Conservation (phyloP, 805 yeast species). For the Wickerhamiella azymoides region DNA sequence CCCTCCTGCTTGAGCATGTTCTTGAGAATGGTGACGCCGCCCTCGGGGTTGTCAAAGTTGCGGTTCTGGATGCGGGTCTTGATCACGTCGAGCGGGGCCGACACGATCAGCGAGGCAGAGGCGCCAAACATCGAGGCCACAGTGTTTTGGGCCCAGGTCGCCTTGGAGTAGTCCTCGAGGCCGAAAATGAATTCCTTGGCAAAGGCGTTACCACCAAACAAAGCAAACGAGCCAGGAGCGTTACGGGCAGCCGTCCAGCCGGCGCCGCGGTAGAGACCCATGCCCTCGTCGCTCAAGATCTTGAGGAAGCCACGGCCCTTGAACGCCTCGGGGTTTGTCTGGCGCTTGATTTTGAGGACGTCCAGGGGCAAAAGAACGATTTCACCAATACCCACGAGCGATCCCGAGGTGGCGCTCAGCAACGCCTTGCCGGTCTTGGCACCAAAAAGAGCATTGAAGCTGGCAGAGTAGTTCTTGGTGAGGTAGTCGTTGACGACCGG, state of each 20-base stretch:
- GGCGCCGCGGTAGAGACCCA: constrained; percentile 93
- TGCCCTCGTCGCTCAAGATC: constrained; percentile 81
- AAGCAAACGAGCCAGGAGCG: constrained; percentile 96
- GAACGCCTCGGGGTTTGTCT: constrained; percentile 99
- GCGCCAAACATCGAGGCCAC: constrained; percentile 94
- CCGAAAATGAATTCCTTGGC: constrained; percentile 93
- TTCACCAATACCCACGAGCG: constrained; percentile 95
- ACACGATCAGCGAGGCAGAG: constrained; percentile 86
- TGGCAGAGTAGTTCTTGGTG: constrained; percentile 52
- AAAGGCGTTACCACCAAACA: constrained; percentile 97
- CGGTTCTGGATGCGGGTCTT: constrained; percentile 97
- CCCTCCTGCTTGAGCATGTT: constrained; percentile 93
- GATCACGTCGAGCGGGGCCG: constrained; percentile 95
- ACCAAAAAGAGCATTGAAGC: constrained; percentile 70
- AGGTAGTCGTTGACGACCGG: constrained; percentile 94
- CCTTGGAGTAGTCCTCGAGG: constrained; percentile 70
- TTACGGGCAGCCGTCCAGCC: constrained; percentile 99
- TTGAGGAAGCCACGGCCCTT: constrained; percentile 91
- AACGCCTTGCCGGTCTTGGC: constrained; percentile 94
- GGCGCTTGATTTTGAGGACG: constrained; percentile 94
- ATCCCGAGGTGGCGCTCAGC: constrained; percentile 94
- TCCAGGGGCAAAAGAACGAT: constrained; percentile 89
- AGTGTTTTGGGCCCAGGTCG: constrained; percentile 92
- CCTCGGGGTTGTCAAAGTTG: constrained; percentile 89
- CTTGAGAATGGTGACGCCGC: constrained; percentile 83